Evolutionary conservation across 805 yeast genomes (phyloP).

Genomic region (Barnettozyma populi): DNA sequence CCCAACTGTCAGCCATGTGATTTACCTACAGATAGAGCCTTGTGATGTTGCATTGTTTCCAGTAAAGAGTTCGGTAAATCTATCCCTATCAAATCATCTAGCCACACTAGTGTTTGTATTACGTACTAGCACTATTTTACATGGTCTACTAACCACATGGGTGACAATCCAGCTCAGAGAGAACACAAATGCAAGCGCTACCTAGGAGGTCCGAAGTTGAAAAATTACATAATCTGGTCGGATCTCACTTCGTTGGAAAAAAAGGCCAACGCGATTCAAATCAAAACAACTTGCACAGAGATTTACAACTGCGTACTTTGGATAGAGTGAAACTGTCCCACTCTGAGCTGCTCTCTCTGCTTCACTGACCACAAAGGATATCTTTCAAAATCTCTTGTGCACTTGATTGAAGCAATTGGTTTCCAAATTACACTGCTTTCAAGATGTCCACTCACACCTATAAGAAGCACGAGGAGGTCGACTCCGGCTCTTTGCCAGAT

Average conservation of each 20-base stretch:
- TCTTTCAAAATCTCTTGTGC: neutral
- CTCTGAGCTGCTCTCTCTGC: neutral
- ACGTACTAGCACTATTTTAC: too few species aligned
- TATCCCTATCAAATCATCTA: too few species aligned
- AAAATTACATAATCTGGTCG: neutral
- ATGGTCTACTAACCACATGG: too few species aligned
- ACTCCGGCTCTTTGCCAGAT: constrained; percentile 68
- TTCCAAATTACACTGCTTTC: neutral
- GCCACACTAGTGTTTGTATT: too few species aligned
- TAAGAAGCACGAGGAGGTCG: constrained; percentile 78
- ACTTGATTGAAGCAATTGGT: neutral
- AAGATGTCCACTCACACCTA: constrained; percentile 77
- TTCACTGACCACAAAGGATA: neutral
- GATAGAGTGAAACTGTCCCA: neutral
- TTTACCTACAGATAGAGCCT: too few species aligned
- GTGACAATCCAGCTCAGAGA: too few species aligned
- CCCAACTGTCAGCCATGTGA: too few species aligned
- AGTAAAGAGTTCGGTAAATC: neutral
- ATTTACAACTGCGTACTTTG: neutral
- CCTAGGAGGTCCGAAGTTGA: too few species aligned
- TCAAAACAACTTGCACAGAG: neutral
- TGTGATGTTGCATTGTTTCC: neutral
- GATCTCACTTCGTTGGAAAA: constrained; percentile 1
- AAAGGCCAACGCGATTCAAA: constrained; percentile 11
- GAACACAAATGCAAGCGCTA: too few species aligned